A percentile compares a stretch with the other conserved stretches of the same genome.
Conservation (phyloP, 1,284 basidiomycete species). For the Anthracocystis panici-leucophaei region DNA sequence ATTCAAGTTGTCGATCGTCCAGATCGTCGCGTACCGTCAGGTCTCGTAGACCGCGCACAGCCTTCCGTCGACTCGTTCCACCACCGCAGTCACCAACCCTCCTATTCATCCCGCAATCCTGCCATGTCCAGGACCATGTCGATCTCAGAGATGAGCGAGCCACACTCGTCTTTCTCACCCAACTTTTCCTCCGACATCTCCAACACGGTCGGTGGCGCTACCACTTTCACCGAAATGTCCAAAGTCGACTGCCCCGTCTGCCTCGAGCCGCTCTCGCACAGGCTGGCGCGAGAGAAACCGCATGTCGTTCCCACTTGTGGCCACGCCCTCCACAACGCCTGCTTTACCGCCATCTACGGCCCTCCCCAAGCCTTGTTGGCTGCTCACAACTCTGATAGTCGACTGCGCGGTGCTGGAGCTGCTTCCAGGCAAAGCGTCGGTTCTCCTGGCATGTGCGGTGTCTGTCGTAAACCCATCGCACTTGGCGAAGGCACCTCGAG, state of each 20-base stretch:
- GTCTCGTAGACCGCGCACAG: slow-evolving; percentile 6
- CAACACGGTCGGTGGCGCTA: slow-evolving; percentile 57
- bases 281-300: slow-evolving; percentile 89
- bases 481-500: slow-evolving; percentile 80
- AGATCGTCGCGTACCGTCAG: slow-evolving; percentile 25
- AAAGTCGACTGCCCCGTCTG: slow-evolving; percentile 91
- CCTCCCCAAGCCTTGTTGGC: slow-evolving; percentile 76
- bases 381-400: slow-evolving; percentile 31
- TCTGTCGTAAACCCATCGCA: slow-evolving; percentile 94
- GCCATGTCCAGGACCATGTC: slow-evolving; percentile 21
- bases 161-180: slow-evolving; percentile 28
- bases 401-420: slow-evolving; percentile 33
- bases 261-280: slow-evolving; percentile 85
- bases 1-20: slow-evolving; percentile 39
- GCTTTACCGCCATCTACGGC: slow-evolving; percentile 94
- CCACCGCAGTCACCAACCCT: slow-evolving; percentile 11
- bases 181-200: slow-evolving; percentile 32
- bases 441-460: slow-evolving; percentile 89
- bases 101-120: slow-evolving; percentile 10
- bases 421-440: slow-evolving; percentile 71
- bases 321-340: slow-evolving; percentile 95
- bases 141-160: slow-evolving; percentile 32
- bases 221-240: slow-evolving; percentile 76
- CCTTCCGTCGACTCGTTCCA: slow-evolving; percentile 21
- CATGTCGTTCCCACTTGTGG: slow-evolving; percentile 96